Conservation (phyloP, 202 grass and related monocot species). For the Zoysia matrella region DNA sequence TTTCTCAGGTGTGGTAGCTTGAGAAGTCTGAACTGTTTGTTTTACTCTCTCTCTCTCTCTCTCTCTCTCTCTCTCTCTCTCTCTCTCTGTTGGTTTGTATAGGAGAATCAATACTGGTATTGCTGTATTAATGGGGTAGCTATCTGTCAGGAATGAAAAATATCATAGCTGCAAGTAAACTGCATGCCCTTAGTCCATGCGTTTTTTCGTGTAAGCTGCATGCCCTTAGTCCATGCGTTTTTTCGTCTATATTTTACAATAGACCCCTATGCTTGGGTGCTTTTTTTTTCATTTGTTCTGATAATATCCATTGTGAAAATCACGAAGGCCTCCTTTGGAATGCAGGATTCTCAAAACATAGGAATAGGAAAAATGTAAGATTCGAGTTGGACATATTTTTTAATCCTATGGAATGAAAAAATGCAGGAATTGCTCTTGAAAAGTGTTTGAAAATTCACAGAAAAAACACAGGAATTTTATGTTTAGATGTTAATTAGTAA, state of each 20-base stretch:
- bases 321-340: too few relatives aligned
- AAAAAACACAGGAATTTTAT: too few relatives aligned
- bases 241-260: neutral
- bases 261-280: neutral
- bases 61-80: neutral
- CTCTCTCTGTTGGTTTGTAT: constrained; percentile 3
- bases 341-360: too few relatives aligned
- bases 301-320: too few relatives aligned
- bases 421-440: too few relatives aligned
- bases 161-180: neutral
- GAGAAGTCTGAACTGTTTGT: neutral
- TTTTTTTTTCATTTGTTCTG: neutral
- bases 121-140: neutral
- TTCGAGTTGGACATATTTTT: too few relatives aligned
- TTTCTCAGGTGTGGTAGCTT: neutral
- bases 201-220: neutral
- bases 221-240: too few relatives aligned
- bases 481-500: too few relatives aligned
- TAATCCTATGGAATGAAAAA: too few relatives aligned
- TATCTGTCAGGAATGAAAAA: neutral
- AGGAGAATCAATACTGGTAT: constrained; percentile 1
- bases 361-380: too few relatives aligned
- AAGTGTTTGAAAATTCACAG: too few relatives aligned
- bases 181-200: neutral
- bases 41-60: neutral